Evolutionary conservation across 805 yeast genomes (phyloP).

Genomic region (Teunomyces cretensis): DNA sequence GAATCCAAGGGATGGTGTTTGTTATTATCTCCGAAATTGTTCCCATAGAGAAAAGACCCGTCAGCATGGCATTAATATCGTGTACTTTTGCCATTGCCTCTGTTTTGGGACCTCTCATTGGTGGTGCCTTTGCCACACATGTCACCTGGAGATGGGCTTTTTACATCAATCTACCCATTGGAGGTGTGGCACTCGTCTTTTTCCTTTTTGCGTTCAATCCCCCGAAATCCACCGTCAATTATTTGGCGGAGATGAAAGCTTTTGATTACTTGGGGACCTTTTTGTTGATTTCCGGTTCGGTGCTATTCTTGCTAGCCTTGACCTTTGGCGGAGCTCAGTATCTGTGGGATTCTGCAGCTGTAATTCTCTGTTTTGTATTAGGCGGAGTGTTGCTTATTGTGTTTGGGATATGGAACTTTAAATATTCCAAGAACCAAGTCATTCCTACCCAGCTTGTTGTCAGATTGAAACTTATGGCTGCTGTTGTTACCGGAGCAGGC

Average conservation of each 20-base stretch:
- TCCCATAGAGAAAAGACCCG: constrained; percentile 25
- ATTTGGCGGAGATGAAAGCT: constrained; percentile 13
- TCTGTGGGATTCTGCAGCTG: constrained; percentile 22
- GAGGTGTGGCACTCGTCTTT: constrained; percentile 17
- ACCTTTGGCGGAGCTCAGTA: constrained; percentile 21
- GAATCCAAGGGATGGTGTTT: constrained; percentile 28
- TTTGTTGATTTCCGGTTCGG: constrained; percentile 18
- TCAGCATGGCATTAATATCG: constrained; percentile 19
- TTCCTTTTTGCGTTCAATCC: constrained; percentile 20
- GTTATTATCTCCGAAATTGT: constrained; percentile 32
- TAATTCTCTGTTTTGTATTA: constrained; percentile 21
- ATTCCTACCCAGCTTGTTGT: constrained; percentile 16
- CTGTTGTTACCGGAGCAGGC: constrained; percentile 13
- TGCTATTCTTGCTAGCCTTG: constrained; percentile 20
- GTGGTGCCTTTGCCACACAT: constrained; percentile 25
- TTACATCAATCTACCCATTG: constrained; percentile 26
- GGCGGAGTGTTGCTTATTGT: constrained; percentile 17
- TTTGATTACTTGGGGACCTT: constrained; percentile 21
- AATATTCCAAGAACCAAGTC: constrained; percentile 16
- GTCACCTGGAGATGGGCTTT: constrained; percentile 29
- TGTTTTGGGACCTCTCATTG: constrained; percentile 24
- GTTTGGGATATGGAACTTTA: constrained; percentile 19
- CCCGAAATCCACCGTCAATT: constrained; percentile 12
- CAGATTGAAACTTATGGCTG: constrained; percentile 13
- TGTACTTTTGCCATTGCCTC: constrained; percentile 20